A percentile compares a stretch with the other conserved stretches of the same genome.
Conservation (phyloP, 805 yeast species). For the Torulaspora delbrueckii region DNA sequence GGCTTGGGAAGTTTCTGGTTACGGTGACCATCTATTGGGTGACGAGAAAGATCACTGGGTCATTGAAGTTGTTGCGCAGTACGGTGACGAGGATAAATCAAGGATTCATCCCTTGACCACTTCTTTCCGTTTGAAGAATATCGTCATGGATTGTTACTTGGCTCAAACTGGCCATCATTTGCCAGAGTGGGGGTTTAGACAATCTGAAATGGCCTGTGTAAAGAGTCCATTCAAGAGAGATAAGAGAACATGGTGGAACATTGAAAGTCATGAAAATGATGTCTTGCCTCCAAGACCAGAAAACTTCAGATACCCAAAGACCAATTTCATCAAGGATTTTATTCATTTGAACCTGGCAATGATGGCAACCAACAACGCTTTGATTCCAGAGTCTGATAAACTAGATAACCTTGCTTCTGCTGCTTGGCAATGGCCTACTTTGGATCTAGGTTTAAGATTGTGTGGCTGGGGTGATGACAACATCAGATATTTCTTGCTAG, state of each 20-base stretch:
- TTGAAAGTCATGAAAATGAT: constrained; percentile 63
- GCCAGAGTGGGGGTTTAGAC: constrained; percentile 84
- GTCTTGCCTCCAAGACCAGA: constrained; percentile 51
- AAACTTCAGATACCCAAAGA: constrained; percentile 51
- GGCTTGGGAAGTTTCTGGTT: constrained; percentile 81
- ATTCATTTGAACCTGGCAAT: constrained; percentile 72
- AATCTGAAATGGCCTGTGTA: constrained; percentile 70
- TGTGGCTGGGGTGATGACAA: constrained; percentile 69
- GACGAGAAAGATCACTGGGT: constrained; percentile 89
- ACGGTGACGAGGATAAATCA: constrained; percentile 44
- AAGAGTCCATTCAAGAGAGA: constrained; percentile 64
- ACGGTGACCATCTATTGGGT: constrained; percentile 66
- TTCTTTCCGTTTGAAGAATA: constrained; percentile 62
- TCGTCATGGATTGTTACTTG: constrained; percentile 64
- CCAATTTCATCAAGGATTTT: constrained; percentile 73
- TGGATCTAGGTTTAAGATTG: constrained; percentile 69
- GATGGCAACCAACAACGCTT: constrained; percentile 91
- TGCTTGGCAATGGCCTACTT: constrained; percentile 89
- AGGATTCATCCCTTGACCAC: constrained; percentile 73
- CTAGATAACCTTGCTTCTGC: constrained; percentile 65
- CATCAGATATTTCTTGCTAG: constrained; percentile 63
- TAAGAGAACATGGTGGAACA: constrained; percentile 87
- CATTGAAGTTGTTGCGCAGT: constrained; percentile 71
- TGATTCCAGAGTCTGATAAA: constrained; percentile 72
- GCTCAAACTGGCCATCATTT: constrained; percentile 65